These are phyloP conservation scores for Monilinia polystroma DNA, from an alignment of 2,329 filamentous ascomycete species.

Conservation along the genomic window DNA sequence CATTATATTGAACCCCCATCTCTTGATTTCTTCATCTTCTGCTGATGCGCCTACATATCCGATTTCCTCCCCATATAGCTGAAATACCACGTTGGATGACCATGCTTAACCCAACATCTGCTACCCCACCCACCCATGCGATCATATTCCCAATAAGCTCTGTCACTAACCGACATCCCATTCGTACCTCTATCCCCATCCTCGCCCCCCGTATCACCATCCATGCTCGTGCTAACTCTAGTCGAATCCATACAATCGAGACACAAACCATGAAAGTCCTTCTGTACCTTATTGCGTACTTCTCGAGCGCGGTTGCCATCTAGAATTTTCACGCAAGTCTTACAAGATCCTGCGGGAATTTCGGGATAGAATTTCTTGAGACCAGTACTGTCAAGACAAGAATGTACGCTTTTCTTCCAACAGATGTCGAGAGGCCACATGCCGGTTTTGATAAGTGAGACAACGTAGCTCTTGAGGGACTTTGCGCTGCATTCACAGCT, in stretches of 20 bases:
- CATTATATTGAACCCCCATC: background rate
- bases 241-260: conserved; percentile 25
- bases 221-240: too few relatives aligned
- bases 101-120: conserved; percentile 24
- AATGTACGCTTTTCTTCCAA: background rate
- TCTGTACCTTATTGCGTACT: background rate
- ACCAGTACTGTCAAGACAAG: background rate
- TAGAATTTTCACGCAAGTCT: background rate
- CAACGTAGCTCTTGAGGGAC: background rate
- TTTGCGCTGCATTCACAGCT: background rate
- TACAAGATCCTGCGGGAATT: background rate
- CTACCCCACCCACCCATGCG: background rate
- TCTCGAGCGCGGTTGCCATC: background rate
- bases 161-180: background rate
- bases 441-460: background rate
- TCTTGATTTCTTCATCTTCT: too few relatives aligned
- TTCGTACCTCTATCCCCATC: conserved; percentile 14
- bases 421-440: background rate
- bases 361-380: background rate
- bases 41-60: background rate
- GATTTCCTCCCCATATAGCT: conserved; percentile 23
- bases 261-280: conserved; percentile 26
- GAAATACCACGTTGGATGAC: conserved; percentile 28
- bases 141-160: too few relatives aligned
- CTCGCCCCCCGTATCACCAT: background rate